Evolutionary conservation across 345 rosid genomes (phyloP), one percentile per base, ranked within the genome.

Genomic region (Streptanthus diversifolius): DNA sequence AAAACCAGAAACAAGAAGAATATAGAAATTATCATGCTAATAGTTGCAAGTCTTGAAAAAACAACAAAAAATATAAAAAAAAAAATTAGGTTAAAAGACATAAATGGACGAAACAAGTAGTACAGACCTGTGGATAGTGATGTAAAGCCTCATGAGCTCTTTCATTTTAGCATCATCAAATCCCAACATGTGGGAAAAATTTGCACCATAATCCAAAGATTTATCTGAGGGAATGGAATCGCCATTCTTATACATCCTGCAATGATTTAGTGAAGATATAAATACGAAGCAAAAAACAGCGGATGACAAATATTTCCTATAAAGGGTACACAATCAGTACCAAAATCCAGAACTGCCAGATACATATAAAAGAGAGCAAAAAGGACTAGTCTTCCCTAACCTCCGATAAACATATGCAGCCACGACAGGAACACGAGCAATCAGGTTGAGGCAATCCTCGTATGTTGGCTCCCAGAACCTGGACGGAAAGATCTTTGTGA

Each of bases 381-480:
- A 57, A 35, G 39, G n/a, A 35, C 37, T 32, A 55, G 60, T 56
- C 35, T 30, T 74, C 37, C 77, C 90, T 83, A 60, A 91, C 99
- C 99, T 91, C 49, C 86, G 80, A 76, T 91, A 95, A 58, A 95
- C 87, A 82, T 95, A 91, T 19, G 98, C 72, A 81, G 99, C 99
- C 33, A 91, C 90, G 25, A 83, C 51, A 25, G 96, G 98, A 37
- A 95, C 73, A 57, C 95, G 96, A 71, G 99, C 98, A 80, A 91
- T 95, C 84, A 95, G 78, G 84, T 77, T 88, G 57, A 95, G 90
- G 76, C 90, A 84, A 66, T 95, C 98, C 81, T 95, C 96, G 63
- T 82, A 95, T 39, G 99, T 87, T 55, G 96, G 91, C 79, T 95
- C 99, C 99, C 99, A 95, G 77, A 87, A 95, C 85, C 99, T 95